Percentiles rank a stretch among this genome's conserved stretches.
phyloP scores from a whole-genome alignment of 148 eudicot species.

The Persicaria tinctoria region DNA sequence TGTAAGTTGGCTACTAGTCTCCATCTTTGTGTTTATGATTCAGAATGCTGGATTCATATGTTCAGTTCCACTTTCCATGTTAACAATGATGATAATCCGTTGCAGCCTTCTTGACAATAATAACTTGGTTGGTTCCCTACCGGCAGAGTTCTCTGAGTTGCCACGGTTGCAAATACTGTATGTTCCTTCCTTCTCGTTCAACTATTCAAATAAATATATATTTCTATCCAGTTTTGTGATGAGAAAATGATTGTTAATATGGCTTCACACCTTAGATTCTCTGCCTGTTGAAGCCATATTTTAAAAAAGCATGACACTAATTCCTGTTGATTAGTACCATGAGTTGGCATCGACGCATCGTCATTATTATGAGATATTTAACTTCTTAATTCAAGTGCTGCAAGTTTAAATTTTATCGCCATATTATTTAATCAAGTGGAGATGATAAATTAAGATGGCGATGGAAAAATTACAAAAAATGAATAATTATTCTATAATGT shows the following conservation, averaged over 20 bases:
- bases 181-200: conserved; percentile 19
- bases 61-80: not conserved
- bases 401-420: not conserved
- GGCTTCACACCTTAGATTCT: not conserved
- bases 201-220: too few relatives aligned
- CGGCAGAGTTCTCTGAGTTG: conserved; percentile 55
- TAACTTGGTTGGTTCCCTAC: conserved; percentile 78
- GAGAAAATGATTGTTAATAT: not conserved
- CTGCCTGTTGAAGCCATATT: not conserved
- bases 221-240: not conserved
- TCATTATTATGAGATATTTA: not conserved
- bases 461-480: not conserved
- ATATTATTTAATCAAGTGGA: not conserved
- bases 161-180: conserved; percentile 65
- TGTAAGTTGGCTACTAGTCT: conserved; percentile 42
- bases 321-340: not conserved
- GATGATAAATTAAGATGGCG: not conserved
- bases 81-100: not conserved
- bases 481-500: not conserved
- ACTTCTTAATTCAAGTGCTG: not conserved
- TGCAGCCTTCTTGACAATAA: conserved; percentile 81
- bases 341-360: not conserved
- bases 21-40: not conserved
- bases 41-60: not conserved
- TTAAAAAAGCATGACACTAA: not conserved